A percentile compares a stretch with the other conserved stretches of the same genome.
These are phyloP conservation scores for Lyophyllum semitale DNA, from an alignment of 768 basidiomycete genomes.

Conservation along the genomic window DNA sequence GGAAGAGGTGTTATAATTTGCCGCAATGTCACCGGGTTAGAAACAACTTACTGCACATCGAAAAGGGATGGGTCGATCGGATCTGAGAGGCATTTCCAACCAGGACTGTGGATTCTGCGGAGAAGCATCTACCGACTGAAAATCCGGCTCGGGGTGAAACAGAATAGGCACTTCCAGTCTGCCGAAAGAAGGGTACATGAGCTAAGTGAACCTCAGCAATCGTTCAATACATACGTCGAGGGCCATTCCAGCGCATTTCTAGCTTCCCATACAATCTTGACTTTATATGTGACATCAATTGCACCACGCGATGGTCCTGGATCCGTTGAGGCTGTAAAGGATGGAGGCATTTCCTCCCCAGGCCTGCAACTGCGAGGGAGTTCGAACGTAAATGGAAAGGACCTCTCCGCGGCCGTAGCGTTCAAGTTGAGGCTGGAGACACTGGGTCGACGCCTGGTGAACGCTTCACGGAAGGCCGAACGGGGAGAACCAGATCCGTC, in stretches of 20 bases:
- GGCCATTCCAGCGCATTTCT: slow-evolving; percentile 41
- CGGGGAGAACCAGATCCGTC: slow-evolving; percentile 29
- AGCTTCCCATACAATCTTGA: slow-evolving; percentile 63
- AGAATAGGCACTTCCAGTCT: slow-evolving; percentile 70
- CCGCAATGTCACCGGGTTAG: neutral
- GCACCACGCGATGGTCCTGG: slow-evolving; percentile 24
- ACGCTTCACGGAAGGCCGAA: slow-evolving; percentile 45
- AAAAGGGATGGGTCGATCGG: slow-evolving; percentile 65
- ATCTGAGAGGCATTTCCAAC: slow-evolving; percentile 67
- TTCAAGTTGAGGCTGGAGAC: slow-evolving; percentile 36
- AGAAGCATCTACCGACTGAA: slow-evolving; percentile 56
- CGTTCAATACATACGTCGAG: slow-evolving; percentile 44
- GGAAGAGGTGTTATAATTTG: neutral
- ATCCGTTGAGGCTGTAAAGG: slow-evolving; percentile 45
- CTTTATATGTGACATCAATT: slow-evolving; percentile 52
- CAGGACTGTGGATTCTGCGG: slow-evolving; percentile 50
- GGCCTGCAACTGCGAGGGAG: slow-evolving; percentile 49
- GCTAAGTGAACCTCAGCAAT: slow-evolving; percentile 7
- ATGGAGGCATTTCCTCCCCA: slow-evolving; percentile 65
- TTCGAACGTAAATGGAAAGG: slow-evolving; percentile 55
- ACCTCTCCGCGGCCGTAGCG: slow-evolving; percentile 35
- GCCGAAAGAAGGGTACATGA: slow-evolving; percentile 11
- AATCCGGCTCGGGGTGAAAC: slow-evolving; percentile 59
- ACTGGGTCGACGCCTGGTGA: slow-evolving; percentile 48
- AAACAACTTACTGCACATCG: slow-evolving; percentile 59